Percentiles rank a stretch among this genome's conserved stretches.
Evolutionary conservation across 805 yeast genomes (phyloP).

Genomic region (Yamadazyma paraphyllophila): DNA sequence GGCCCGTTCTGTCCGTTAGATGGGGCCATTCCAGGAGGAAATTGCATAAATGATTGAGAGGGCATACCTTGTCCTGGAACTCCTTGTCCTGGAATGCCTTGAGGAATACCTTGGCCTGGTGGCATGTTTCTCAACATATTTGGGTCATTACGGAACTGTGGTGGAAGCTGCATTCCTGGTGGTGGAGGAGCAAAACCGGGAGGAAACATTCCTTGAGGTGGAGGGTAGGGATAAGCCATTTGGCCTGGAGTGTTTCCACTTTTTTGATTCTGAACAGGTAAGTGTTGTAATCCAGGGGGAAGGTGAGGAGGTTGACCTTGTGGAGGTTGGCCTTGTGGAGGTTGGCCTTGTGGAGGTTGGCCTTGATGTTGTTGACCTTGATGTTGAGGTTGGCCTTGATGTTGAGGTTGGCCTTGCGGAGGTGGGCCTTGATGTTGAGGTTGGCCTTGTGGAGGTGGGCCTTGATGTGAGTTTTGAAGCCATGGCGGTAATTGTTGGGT

Average conservation of each 20-base stretch:
- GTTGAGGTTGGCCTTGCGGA: neutral
- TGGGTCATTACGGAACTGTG: conserved; percentile 11
- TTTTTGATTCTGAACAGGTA: neutral
- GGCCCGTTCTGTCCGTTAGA: conserved; percentile 5
- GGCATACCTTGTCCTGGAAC: conserved; percentile 1
- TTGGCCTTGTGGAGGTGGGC: conserved; percentile 7
- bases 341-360: neutral
- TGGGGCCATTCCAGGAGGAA: conserved; percentile 28
- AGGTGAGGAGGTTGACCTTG: conserved; percentile 2
- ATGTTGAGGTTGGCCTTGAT: neutral
- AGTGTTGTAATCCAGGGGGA: conserved; percentile 8
- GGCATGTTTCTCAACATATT: conserved; percentile 5
- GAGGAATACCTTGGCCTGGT: conserved; percentile 4
- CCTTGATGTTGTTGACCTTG: conserved; percentile 1
- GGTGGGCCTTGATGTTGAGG: conserved; percentile 11
- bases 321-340: neutral
- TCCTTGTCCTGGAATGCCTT: conserved; percentile 2
- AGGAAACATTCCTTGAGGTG: conserved; percentile 15
- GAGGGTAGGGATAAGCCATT: conserved; percentile 8
- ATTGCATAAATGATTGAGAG: conserved; percentile 6
- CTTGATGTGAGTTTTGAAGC: conserved; percentile 14
- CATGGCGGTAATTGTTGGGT: conserved; percentile 25
- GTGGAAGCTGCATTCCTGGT: conserved; percentile 22
- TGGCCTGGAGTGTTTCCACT: conserved; percentile 1
- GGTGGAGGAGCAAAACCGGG: conserved; percentile 14